Percentiles rank a stretch among this genome's conserved stretches.
Evolutionary conservation across 352 stramenopile species (phyloP).

Genomic region (Phytophthora boehmeriae): DNA sequence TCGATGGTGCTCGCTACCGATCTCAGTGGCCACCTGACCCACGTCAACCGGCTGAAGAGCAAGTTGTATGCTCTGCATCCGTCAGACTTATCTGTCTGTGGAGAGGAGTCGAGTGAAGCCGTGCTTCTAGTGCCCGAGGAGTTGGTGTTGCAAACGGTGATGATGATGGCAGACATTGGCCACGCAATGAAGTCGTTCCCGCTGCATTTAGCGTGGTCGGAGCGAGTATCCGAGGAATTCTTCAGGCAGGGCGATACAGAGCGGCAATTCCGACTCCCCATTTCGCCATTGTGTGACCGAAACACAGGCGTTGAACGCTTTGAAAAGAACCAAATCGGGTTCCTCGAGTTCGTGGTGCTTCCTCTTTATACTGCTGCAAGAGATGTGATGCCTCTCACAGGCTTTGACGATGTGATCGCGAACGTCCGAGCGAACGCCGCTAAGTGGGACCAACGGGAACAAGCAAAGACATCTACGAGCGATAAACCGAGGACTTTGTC

Average conservation of each 20-base stretch:
- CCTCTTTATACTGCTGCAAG: constrained; percentile 58
- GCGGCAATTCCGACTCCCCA: constrained; percentile 50
- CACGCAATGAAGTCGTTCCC: constrained; percentile 72
- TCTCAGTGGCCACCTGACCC: constrained; percentile 74
- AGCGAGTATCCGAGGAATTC: constrained; percentile 71
- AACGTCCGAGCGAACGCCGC: constrained; percentile 52
- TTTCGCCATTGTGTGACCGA: constrained; percentile 75
- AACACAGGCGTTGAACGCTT: constrained; percentile 46
- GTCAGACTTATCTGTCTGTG: constrained; percentile 31
- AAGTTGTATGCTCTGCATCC: constrained; percentile 58
- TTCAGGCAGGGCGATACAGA: constrained; percentile 71
- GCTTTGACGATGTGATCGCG: constrained; percentile 56
- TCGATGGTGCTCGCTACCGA: constrained; percentile 87
- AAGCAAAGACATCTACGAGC: neutral
- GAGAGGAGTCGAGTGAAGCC: constrained; percentile 13
- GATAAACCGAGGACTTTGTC: neutral
- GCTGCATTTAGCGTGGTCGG: constrained; percentile 61
- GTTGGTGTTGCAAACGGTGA: constrained; percentile 64
- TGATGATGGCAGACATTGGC: constrained; percentile 81
- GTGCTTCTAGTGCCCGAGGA: constrained; percentile 41
- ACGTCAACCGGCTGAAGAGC: constrained; percentile 80
- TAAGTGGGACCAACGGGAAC: constrained; percentile 38
- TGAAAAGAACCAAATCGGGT: constrained; percentile 74
- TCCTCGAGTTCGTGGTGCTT: constrained; percentile 76
- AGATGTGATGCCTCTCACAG: constrained; percentile 51